Evolutionary conservation across 1,284 basidiomycete genomes (phyloP).

Genomic region (Cerrena zonata): DNA sequence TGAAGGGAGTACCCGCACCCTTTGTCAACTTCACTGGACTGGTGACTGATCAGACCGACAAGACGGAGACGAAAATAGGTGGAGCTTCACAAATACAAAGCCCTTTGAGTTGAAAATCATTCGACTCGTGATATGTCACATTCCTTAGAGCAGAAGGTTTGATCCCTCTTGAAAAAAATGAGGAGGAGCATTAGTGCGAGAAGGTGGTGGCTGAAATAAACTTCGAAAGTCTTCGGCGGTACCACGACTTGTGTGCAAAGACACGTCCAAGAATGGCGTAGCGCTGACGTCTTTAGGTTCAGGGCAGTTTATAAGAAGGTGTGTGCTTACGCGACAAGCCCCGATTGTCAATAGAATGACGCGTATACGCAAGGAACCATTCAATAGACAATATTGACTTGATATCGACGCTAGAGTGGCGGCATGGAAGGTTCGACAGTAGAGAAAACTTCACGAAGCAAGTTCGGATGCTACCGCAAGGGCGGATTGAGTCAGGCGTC

Average conservation of each 20-base stretch:
- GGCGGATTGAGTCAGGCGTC: too few relatives aligned
- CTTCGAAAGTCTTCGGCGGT: background rate
- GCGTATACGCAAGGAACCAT: too few relatives aligned
- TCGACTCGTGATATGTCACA: conserved; percentile 1
- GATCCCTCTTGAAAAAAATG: background rate
- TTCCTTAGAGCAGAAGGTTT: background rate
- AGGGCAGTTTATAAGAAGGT: background rate
- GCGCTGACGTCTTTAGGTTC: background rate
- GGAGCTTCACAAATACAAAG: too few relatives aligned
- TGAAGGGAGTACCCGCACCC: too few relatives aligned
- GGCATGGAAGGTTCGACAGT: background rate
- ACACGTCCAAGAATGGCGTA: background rate
- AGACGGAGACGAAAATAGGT: too few relatives aligned
- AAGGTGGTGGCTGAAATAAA: background rate
- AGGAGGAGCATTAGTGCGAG: background rate
- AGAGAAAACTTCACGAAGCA: background rate
- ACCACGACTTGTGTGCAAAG: background rate
- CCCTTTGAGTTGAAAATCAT: too few relatives aligned
- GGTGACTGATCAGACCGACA: too few relatives aligned
- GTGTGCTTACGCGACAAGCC: background rate
- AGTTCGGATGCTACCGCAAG: background rate
- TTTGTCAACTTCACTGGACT: too few relatives aligned
- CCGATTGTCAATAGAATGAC: background rate
- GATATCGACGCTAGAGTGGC: background rate
- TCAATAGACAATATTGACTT: background rate